Percentiles rank a stretch among this genome's conserved stretches.
Evolutionary conservation across 139 green algal genomes (phyloP).

Genomic region (Tetradesmus lagerheimii): DNA sequence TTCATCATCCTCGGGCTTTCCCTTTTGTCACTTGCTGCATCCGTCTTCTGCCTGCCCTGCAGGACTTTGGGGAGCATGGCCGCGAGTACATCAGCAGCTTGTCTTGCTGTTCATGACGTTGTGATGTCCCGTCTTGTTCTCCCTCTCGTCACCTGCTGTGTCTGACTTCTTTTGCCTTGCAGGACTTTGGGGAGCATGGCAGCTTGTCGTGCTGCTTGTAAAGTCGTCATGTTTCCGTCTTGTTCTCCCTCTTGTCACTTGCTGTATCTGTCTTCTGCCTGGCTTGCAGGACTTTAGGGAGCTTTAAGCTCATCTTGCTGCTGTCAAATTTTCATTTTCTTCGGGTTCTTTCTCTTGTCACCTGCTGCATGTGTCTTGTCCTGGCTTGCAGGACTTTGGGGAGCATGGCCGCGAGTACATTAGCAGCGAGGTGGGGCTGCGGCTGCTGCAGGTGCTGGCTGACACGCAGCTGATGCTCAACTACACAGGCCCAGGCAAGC

Average conservation of each 20-base stretch:
- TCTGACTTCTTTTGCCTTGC: no score
- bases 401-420: conserved; percentile 95
- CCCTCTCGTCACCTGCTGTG: no score
- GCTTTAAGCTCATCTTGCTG: background rate
- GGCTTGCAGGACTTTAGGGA: no score
- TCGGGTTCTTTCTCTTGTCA: background rate
- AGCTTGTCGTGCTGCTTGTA: no score
- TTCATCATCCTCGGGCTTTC: no score
- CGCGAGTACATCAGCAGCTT: conserved; percentile 89
- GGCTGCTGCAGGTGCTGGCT: conserved; percentile 79
- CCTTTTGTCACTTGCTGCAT: background rate
- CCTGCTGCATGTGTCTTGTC: background rate
- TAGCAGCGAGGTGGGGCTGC: conserved; percentile 84
- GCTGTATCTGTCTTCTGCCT: no score
- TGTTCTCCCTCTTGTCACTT: no score
- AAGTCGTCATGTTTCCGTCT: no score
- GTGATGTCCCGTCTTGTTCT: no score
- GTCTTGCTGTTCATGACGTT: no score
- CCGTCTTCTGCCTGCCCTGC: background rate
- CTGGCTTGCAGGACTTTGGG: conserved; percentile 85
- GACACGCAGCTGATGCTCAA: conserved; percentile 38
- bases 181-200: no score
- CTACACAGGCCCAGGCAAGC: background rate
- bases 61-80: conserved; percentile 95
- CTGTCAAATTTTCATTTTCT: no score